Evolutionary conservation across 306 rosid genomes (phyloP).

Genomic region (Casuarina equisetifolia): DNA sequence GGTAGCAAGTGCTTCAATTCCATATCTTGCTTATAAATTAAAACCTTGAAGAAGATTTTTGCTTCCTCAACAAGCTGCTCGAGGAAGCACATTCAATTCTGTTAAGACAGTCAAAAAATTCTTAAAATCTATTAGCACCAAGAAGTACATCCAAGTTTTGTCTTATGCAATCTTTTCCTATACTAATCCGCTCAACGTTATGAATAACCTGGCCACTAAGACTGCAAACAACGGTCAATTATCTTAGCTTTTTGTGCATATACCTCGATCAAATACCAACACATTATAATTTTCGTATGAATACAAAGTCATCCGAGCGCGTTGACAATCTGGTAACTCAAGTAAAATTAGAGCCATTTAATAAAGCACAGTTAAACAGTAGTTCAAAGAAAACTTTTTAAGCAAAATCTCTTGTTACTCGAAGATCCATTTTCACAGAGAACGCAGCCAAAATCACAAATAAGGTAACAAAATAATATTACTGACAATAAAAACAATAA

Average conservation of each 20-base stretch:
- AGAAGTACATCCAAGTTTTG: background rate
- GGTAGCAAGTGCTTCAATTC: constrained; percentile 1
- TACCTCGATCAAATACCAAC: background rate
- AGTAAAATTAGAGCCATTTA: background rate
- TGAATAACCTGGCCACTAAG: constrained; percentile 6
- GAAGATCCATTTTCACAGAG: background rate
- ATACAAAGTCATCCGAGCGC: background rate
- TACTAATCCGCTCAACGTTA: background rate
- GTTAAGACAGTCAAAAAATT: background rate
- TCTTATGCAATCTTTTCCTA: constrained; percentile 3
- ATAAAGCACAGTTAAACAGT: background rate
- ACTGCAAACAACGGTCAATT: background rate
- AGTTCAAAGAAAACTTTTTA: background rate
- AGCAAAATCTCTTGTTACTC: background rate
- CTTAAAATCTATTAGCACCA: background rate
- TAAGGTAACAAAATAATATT: background rate
- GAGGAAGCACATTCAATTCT: background rate
- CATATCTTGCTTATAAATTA: background rate
- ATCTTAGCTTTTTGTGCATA: background rate
- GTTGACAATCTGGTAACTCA: background rate
- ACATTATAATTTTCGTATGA: background rate
- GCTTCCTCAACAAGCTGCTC: background rate
- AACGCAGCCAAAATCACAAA: background rate
- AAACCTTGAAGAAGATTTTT: background rate
- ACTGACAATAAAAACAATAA: background rate